Base-by-base conservation (phyloP, 495 filamentous ascomycete genomes). In the Neurospora pannonica region DNA sequence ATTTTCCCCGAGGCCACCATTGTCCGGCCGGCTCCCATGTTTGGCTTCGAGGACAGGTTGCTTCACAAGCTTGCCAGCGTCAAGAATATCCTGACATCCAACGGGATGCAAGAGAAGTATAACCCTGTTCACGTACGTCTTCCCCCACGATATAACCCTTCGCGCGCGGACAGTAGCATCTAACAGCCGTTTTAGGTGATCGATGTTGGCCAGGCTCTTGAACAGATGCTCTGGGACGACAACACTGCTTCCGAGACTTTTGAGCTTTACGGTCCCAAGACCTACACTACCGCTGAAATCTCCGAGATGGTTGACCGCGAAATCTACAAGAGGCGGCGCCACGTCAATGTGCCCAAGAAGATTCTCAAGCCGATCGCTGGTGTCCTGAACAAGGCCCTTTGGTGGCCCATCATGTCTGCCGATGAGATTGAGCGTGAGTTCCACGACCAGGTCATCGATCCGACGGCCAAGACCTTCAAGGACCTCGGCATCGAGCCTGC, bases 1-100 rank as follows among this genome's bases (percentile, higher is more conserved):
- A 97, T 99, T 82, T 99, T 95, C 86, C 97, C 96, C 15, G 96
- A 99, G 83, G 97, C 96, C 24, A 99, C 97, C 71, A 97, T 99
- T 79, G 96, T 99, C 77, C 90, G 96, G 70, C 96, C 96, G 46
- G 92, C 95, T 11, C 96, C 96, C 17, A 88, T 97, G 84, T 99
- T 94, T 81, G 96, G 96, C 48, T 95, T 92, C 82, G 96, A 99
- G 81, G 96, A 99, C 83, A 90, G 90, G 75, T 90, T 99, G 43
- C 91, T 99, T 39, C 90, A 95, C 83, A 92, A 87, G 80, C 90
- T 98, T 70, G 96, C 95, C 70, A 86, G 90, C 70, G 84, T 89
- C 34, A 88, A 86, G 73, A 97, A 97, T 81, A 74, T 97, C 67
- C 89, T 98, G 81, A 97, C 93, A 28, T 87, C 93, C 70, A 99